A percentile compares a stretch with the other conserved stretches of the same genome.
phyloP scores from a whole-genome alignment of 2,329 filamentous ascomycete genomes.

The Graphiopsis chlorocephala region DNA sequence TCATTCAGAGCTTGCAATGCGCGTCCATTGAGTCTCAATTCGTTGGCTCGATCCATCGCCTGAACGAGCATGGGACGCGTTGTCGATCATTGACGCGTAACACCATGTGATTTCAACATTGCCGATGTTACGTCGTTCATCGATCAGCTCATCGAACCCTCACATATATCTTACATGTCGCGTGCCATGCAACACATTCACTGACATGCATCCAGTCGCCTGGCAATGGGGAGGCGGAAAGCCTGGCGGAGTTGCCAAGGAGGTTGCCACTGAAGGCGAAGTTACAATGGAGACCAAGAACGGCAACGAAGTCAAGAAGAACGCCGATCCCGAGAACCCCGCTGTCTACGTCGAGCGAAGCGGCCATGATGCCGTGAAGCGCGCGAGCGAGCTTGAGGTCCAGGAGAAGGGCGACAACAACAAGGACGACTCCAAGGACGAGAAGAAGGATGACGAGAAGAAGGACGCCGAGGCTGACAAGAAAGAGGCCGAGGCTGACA shows the following conservation, averaged over 20 bases:
- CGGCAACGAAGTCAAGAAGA: constrained; percentile 64
- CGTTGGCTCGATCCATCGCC: background rate
- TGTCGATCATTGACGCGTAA: background rate
- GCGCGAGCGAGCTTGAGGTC: constrained; percentile 58
- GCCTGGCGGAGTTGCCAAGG: constrained; percentile 57
- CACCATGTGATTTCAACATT: background rate
- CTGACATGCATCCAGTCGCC: constrained; percentile 48
- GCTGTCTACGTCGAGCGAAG: constrained; percentile 58
- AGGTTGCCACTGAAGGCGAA: constrained; percentile 57
- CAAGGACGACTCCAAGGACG: constrained; percentile 30
- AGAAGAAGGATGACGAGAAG: constrained; percentile 16
- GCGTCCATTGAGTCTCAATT: background rate
- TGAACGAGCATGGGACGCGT: background rate
- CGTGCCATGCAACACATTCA: background rate
- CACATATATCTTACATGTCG: background rate
- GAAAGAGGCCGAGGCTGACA: constrained; percentile 20
- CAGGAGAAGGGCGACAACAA: constrained; percentile 47
- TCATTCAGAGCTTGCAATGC: background rate
- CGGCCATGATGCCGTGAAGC: constrained; percentile 65
- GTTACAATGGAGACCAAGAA: constrained; percentile 59
- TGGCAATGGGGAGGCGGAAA: constrained; percentile 59
- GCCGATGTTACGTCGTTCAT: background rate
- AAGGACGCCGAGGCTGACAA: constrained; percentile 25
- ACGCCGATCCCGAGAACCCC: constrained; percentile 58
- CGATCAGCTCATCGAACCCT: background rate